Base-by-base conservation (phyloP, 768 basidiomycete species). In the Boletus reticulatus region DNA sequence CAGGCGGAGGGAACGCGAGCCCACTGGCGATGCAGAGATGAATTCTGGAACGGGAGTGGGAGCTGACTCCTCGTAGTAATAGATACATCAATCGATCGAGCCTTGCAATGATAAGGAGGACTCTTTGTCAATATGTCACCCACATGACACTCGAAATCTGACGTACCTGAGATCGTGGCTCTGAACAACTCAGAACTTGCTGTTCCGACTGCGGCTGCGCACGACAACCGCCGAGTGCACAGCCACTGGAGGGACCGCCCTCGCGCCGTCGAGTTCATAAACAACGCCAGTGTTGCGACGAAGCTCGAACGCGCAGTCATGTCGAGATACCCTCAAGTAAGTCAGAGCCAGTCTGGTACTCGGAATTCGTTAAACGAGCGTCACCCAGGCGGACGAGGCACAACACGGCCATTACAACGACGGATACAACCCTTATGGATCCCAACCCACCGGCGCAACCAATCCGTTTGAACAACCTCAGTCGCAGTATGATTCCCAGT, bases 401-500 rank as follows among this genome's bases (percentile, higher is more conserved):
- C 85, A 86, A 59, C 78, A 73, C 17, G 71, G 80, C 29, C 80
- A 79, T 53, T 87, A 88, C 70, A 86, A 87, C 63, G 87, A 89
- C 55, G 84, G 85, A 0, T 84, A 84, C 68, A 75, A 73, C 57
- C 78, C 81, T 9, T 83, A 86, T 58, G 63, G 72, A 48, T 57
- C 71, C 27, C 62, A 69, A n/a, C 65, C 58, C 17, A 59, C 58
- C 13, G 9, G 48, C 6, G 62, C 70, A 27, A 66, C 72, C 44
- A 73, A 71, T 45, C 76, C 77, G 7, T 78, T 77, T 56, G 79
- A 79, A 56, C 76, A 73, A 41, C 56, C 39, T 44, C 74, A 75
- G 58, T 69, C 72, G 16, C 66, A 63, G 16, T 52, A 72, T 58
- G 48, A 73, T 62, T 0, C 67, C 11, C 68, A 73, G 55, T 52